Base-by-base conservation (phyloP, 768 basidiomycete genomes). In the Auriscalpium orientale region DNA sequence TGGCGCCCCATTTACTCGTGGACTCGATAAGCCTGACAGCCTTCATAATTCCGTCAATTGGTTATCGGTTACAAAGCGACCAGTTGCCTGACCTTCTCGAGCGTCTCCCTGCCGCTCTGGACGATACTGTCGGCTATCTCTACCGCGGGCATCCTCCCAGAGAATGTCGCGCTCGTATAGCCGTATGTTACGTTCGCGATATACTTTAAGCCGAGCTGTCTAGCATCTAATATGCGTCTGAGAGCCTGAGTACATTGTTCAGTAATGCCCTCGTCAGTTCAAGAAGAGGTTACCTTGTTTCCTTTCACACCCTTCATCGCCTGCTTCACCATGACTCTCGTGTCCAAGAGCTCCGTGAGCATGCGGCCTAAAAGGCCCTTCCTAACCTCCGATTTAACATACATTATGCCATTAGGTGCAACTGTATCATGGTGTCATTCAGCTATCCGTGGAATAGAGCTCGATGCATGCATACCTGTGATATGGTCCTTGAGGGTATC, bases 71-170 rank as follows among this genome's bases (percentile, higher is more conserved):
- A 16, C 38, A 33, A 22, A 8, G 28, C 21, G 20, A 5, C 35
- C 16, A 8, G 11, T 1, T 13, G 6, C 21, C 46, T 36, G 40
- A 88, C 95, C 81, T 93, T 91, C 70, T 98, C 95, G 20, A 98
- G 74, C 0, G 92, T 98, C 71, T 98, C 95, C 43, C 97, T 79
- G 6, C 97, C 95, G 45, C 84, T 95, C 72, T 98, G 94, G 0
- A 99, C 95, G 62, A 98, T 98, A 55, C 92, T 92, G 64, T 99
- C 97, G 0, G 97, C 97, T 43, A 99, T 92, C 68, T 98, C 95
- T 18, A 98, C 95, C 10, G 91, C 92, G 21, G 97, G 97, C 97
- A 99, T 98, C 49, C 97, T 78, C 2, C 97, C 97, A 15, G 95
- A 98, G 66, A 85, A 97, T 1, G 89, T 88, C 2, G 97, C 97